Evolutionary conservation across 2,329 filamentous ascomycete species (phyloP).

Genomic region (Diaporthe humulicola): DNA sequence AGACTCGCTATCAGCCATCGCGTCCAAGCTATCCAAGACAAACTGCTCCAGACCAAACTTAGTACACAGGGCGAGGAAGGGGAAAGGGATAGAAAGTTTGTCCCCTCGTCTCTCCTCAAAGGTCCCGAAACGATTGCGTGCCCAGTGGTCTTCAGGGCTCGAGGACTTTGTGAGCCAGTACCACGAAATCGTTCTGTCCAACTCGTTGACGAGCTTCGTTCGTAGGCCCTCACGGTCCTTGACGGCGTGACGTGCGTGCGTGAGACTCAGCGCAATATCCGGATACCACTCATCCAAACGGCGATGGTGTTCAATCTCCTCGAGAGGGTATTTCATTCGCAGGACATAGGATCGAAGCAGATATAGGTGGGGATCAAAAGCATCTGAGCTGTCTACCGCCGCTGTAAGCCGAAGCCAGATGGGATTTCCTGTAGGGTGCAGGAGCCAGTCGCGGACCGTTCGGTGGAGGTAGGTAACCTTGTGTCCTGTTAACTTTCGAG

Average conservation of each 20-base stretch:
- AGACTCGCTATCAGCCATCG: neutral
- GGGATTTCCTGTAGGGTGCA: constrained; percentile 39
- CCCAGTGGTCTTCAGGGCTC: constrained; percentile 51
- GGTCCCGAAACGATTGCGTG: constrained; percentile 46
- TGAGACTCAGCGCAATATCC: constrained; percentile 53
- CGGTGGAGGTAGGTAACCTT: constrained; percentile 51
- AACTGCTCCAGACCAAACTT: constrained; percentile 51
- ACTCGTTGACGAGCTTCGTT: constrained; percentile 45
- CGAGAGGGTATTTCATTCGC: constrained; percentile 50
- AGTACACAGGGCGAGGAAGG: constrained; percentile 50
- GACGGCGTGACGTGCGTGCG: constrained; percentile 49
- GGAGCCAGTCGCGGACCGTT: constrained; percentile 52
- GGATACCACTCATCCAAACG: constrained; percentile 56
- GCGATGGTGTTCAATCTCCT: constrained; percentile 53
- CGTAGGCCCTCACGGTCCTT: constrained; percentile 41
- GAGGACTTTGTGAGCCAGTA: constrained; percentile 47
- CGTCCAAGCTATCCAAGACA: constrained; percentile 44
- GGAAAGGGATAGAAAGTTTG: constrained; percentile 34
- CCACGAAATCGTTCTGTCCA: constrained; percentile 48
- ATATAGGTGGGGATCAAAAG: constrained; percentile 50
- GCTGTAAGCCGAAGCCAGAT: constrained; percentile 42
- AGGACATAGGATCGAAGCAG: constrained; percentile 51
- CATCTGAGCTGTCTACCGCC: neutral
- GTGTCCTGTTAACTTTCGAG: constrained; percentile 35
- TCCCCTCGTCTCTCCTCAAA: constrained; percentile 27